Base-by-base conservation (phyloP, 2,329 filamentous ascomycete genomes). In the Colletotrichum somersetense region DNA sequence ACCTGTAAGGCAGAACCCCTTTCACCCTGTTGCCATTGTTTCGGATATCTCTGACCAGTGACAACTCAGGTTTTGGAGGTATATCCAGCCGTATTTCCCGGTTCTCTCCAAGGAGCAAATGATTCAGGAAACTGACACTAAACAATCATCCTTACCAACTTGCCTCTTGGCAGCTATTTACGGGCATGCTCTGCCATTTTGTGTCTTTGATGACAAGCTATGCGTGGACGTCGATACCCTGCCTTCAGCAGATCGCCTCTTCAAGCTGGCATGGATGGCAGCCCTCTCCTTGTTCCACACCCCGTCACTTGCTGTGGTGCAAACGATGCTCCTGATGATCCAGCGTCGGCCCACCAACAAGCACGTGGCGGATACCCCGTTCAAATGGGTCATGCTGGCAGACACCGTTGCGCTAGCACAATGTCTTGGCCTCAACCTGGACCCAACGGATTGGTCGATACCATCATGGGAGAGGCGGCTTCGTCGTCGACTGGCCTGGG, bases 361-460 rank as follows among this genome's bases (percentile, higher is more conserved):
- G 16, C 68, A 71, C 8, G 68, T 71, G 14, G 68, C 68, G 1
- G 68, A 71, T 16, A 71, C 68, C 16, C 68, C 68, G 14, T 71
- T 71, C 50, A 71, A 71, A 50, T 71, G 68, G 68, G 57, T 67
- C 16, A 71, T 71, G 68, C 57, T 71, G 0, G 68, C 64, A 12
- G 68, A 71, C 68, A 71, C 68, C 0, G 68, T 67, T 0, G 68
- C 68, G 3, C 56, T 71, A 0, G 64, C 68, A 0, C 68, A 71
- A 44, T 71, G 64, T 18, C 56, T 71, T 0, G 68, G 68, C 2
- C 63, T 71, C 33, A 71, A 71, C 2, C 56, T 71, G 14, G 68
- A 67, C 26, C 68, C 68, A 1, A 18, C 16, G 11, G 57, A 62
- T 0, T 71, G 68, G 68, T 57, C 68, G 44, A 58, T 71, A 23